These are phyloP conservation scores for Euphorbia schlechtendalii DNA, from an alignment of 441 rosid genomes.

Conservation along the genomic window DNA sequence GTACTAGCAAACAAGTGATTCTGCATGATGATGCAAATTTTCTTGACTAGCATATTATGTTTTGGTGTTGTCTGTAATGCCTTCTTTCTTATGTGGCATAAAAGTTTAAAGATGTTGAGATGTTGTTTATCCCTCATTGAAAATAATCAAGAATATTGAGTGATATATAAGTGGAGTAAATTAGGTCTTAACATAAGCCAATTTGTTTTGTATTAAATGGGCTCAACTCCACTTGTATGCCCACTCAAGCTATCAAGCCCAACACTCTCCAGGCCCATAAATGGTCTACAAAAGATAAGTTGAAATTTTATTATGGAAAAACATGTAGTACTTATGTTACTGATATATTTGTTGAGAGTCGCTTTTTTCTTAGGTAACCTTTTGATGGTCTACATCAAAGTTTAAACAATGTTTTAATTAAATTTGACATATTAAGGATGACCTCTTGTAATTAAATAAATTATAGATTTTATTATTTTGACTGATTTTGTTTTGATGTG, in stretches of 20 bases:
- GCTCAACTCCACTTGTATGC: too few species aligned
- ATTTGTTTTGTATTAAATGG: too few species aligned
- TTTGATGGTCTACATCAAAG: neutral
- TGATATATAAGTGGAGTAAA: too few species aligned
- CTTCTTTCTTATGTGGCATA: neutral
- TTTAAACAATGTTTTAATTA: neutral
- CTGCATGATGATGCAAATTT: neutral
- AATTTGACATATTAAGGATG: neutral
- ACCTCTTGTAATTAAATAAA: neutral
- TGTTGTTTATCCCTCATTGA: too few species aligned
- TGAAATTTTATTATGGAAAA: conserved; percentile 1
- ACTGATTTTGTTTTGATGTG: conserved; percentile 22
- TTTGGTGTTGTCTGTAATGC: neutral
- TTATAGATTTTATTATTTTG: conserved; percentile 7
- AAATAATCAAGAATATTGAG: too few species aligned
- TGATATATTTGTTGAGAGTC: neutral
- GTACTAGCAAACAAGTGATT: neutral
- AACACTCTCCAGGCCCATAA: too few species aligned
- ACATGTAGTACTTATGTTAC: neutral
- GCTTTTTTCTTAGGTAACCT: neutral
- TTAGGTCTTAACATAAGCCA: too few species aligned
- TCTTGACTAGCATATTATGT: conserved; percentile 1
- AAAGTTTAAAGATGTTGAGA: too few species aligned
- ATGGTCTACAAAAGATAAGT: neutral
- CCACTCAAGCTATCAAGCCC: too few species aligned